Base-by-base conservation (phyloP, 2,329 filamentous ascomycete genomes). In the Xylaria sp. region DNA sequence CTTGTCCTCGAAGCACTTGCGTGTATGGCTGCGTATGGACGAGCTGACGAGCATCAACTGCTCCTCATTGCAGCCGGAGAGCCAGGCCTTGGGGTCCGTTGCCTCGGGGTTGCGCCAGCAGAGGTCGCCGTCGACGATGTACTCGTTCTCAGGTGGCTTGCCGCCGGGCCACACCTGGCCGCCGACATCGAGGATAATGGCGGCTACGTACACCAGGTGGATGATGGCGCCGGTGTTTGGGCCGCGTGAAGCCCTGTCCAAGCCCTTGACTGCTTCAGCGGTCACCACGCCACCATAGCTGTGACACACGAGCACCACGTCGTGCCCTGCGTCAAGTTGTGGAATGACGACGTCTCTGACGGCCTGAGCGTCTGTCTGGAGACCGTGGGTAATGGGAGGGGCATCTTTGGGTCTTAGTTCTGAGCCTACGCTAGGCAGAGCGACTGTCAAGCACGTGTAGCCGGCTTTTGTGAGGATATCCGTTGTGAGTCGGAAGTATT, bases 281-380 rank as follows among this genome's bases (percentile, higher is more conserved):
- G 48, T 67, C 0, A 74, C 72, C 3, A 74, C 68, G n/a, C 72
- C 71, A 58, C 72, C 69, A 66, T 74, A 72, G 62, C 71, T 73
- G 60, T 74, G 71, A 18, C 67, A 69, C 10, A 72, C 54, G 52
- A 69, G 13, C 13, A 73, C 64, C 4, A 74, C 71, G 43, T 74
- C 65, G 43, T 68, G 46, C 10, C 71, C 71, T 33, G 64, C 68
- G 23, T 74, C 69, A 33, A 70, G 69, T 13, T 72, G 70, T 13
- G 67, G 64, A 7, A 71, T 57, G 2, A 74, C 28, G 2, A 64
- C 60, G 9, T 54, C 57, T 28, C 71, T 59, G 57, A 74, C 64
- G 23, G 71, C 67, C 1, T 57, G 52, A 6, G 72, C 72, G 20
- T 74, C 73, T 20, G 57, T 33, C 43, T 71, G 67, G 36, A 75